phyloP scores from a whole-genome alignment of 75 land plant species.

The Larix kaempferi region DNA sequence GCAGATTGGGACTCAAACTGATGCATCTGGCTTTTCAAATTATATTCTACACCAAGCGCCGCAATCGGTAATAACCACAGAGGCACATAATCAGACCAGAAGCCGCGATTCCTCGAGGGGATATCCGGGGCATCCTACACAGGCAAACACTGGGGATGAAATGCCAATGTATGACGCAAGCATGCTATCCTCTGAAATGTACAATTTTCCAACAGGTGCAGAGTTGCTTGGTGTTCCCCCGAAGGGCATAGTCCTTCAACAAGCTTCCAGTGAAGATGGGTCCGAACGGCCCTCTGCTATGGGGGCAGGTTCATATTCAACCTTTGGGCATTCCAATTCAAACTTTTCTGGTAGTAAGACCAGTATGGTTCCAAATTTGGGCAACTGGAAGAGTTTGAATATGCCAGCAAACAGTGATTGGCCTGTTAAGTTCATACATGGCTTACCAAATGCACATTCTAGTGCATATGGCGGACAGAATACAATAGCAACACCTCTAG shows the following conservation, averaged over 20 bases:
- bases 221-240: slow-evolving; percentile 5
- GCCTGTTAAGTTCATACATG: slow-evolving; percentile 12
- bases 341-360: slow-evolving; percentile 13
- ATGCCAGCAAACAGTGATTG: slow-evolving; percentile 5
- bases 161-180: slow-evolving; percentile 16
- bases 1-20: slow-evolving; percentile 18
- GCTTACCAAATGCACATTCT: background rate
- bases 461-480: slow-evolving; percentile 1
- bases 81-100: background rate
- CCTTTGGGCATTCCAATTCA: slow-evolving; percentile 5
- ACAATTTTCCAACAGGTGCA: slow-evolving; percentile 12
- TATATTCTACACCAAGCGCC: slow-evolving; percentile 13
- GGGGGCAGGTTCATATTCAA: slow-evolving; percentile 9
- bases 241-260: slow-evolving; percentile 6
- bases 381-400: slow-evolving; percentile 18
- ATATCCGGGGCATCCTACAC: slow-evolving; percentile 1
- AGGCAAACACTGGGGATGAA: slow-evolving; percentile 3
- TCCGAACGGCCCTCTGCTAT: background rate
- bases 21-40: slow-evolving; percentile 17
- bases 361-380: background rate
- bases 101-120: background rate
- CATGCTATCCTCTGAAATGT: slow-evolving; percentile 8
- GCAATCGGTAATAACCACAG: background rate
- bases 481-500: slow-evolving; percentile 3
- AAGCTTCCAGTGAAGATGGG: slow-evolving; percentile 15